Evolutionary conservation across 345 rosid genomes (phyloP).

Genomic region (Turnera subulata): DNA sequence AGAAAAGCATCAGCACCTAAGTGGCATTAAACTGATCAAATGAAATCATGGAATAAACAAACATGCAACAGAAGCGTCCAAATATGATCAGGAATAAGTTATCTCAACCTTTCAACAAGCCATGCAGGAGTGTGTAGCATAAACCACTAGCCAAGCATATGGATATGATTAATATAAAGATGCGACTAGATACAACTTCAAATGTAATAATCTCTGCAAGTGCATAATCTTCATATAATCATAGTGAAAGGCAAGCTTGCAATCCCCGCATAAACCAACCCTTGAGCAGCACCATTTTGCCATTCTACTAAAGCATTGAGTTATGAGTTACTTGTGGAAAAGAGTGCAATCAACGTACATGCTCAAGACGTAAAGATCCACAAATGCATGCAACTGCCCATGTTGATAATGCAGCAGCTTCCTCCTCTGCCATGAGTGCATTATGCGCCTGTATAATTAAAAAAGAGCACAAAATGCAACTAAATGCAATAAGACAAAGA

Average conservation of each 20-base stretch:
- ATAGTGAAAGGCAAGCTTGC: no score
- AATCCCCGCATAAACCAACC: no score
- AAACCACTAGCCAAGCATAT: not conserved
- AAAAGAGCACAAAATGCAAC: slow-evolving; percentile 16
- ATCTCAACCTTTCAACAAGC: not conserved
- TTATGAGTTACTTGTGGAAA: no score
- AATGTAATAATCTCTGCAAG: slow-evolving; percentile 2
- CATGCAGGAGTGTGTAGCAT: not conserved
- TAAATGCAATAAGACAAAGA: not conserved
- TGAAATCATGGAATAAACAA: not conserved
- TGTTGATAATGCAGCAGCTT: slow-evolving; percentile 73
- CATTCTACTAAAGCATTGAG: no score
- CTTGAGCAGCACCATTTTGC: no score
- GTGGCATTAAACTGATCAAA: no score
- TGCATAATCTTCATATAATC: no score
- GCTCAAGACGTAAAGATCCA: slow-evolving; percentile 87
- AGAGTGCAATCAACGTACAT: slow-evolving; percentile 29
- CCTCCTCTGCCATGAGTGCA: slow-evolving; percentile 83
- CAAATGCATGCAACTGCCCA: slow-evolving; percentile 92
- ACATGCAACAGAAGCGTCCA: not conserved
- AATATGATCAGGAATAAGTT: not conserved
- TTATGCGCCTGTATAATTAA: slow-evolving; percentile 49
- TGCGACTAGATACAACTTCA: not conserved
- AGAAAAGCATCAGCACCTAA: not conserved
- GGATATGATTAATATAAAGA: not conserved